Conservation (phyloP, 208 protist species). For the Acanthamoeba castellanii region DNA sequence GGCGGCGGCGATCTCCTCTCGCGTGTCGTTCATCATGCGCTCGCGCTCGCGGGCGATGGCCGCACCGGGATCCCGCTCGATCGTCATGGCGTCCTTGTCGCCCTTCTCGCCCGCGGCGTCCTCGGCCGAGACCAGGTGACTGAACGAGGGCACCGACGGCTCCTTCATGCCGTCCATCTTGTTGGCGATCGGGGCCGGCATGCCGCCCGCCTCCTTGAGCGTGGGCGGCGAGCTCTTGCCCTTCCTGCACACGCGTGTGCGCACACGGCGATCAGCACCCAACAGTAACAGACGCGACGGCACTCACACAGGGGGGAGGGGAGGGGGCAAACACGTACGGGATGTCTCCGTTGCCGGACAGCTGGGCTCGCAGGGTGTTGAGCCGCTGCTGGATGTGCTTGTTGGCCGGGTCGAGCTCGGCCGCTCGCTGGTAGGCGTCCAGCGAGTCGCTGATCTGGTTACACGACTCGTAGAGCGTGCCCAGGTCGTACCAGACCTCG, state of each 20-base stretch:
- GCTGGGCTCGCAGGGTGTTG: constrained; percentile 44
- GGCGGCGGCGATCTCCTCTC: constrained; percentile 20
- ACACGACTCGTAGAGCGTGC: constrained; percentile 90
- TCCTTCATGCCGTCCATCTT: constrained; percentile 14
- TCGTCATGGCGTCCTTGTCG: neutral
- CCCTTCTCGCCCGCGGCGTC: constrained; percentile 15
- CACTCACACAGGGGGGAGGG: neutral
- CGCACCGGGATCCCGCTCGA: neutral
- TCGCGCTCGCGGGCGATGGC: neutral
- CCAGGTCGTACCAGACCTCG: constrained; percentile 88
- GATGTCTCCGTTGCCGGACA: constrained; percentile 45
- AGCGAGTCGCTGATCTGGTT: constrained; percentile 87
- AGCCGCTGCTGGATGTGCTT: constrained; percentile 84
- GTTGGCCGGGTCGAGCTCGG: constrained; percentile 87
- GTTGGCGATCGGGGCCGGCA: neutral
- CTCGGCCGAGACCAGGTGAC: constrained; percentile 7
- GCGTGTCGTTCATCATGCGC: neutral
- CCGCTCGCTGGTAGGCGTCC: constrained; percentile 87
- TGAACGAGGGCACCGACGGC: constrained; percentile 22
- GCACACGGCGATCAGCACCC: neutral
- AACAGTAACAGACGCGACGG: neutral
- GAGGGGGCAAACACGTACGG: neutral
- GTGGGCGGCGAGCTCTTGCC: constrained; percentile 16
- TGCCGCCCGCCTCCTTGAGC: constrained; percentile 19
- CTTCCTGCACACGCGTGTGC: neutral